Percentiles rank a stretch among this genome's conserved stretches.
phyloP scores from a whole-genome alignment of 2,329 filamentous ascomycete genomes.

The Nigrograna mackinnonii region DNA sequence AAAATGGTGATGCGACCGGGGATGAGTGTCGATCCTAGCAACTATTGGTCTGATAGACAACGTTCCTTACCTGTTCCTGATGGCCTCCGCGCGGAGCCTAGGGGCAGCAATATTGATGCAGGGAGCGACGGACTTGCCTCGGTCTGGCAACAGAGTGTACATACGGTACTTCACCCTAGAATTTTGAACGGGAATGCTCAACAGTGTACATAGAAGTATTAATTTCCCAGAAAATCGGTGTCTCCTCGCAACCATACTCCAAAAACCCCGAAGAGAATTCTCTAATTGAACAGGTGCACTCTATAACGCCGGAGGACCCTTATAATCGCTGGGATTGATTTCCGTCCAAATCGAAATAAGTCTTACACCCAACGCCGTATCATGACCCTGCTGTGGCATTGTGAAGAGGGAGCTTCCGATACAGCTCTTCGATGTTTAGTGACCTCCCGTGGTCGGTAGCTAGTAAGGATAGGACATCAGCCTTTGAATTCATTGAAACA shows the following conservation, averaged over 20 bases:
- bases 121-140: too few species aligned
- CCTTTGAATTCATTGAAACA: neutral
- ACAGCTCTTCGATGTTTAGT: slow-evolving; percentile 7
- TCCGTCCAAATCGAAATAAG: neutral
- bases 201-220: neutral
- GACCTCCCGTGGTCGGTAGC: slow-evolving; percentile 31
- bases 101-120: too few species aligned
- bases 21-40: neutral
- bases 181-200: neutral
- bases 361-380: neutral
- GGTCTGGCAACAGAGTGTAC: neutral
- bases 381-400: neutral
- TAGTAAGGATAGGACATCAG: slow-evolving; percentile 4
- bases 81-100: too few species aligned
- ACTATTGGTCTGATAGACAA: neutral
- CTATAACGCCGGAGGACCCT: too few species aligned
- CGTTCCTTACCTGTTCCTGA: slow-evolving; percentile 1
- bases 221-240: neutral
- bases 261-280: neutral
- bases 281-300: neutral
- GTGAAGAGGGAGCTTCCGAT: neutral
- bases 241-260: neutral
- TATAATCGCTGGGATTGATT: too few species aligned
- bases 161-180: neutral
- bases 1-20: neutral